phyloP scores from a whole-genome alignment of 192 early-diverging fungal species.

The Rhizophagus clarus region DNA sequence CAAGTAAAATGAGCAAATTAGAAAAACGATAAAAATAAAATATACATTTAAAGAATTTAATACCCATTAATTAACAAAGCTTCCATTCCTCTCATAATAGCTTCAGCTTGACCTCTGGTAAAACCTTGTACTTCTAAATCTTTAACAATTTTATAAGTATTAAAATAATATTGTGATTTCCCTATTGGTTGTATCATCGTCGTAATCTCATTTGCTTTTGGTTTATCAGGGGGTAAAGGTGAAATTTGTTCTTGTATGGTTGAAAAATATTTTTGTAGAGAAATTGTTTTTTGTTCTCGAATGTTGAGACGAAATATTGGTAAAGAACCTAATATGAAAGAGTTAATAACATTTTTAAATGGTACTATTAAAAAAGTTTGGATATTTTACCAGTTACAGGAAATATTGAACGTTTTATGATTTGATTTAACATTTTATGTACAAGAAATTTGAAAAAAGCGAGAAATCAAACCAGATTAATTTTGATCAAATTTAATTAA shows the following conservation, averaged over 20 bases:
- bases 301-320: too few relatives aligned
- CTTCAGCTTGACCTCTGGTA: conserved; percentile 68
- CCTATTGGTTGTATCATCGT: not conserved
- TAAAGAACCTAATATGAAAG: too few relatives aligned
- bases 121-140: conserved; percentile 69
- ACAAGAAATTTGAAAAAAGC: too few relatives aligned
- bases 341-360: too few relatives aligned
- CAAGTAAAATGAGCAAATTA: not conserved
- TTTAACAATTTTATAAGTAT: conserved; percentile 75
- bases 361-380: too few relatives aligned
- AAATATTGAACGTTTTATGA: not conserved
- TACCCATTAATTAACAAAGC: conserved; percentile 65
- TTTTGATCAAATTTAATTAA: too few relatives aligned
- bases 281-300: too few relatives aligned
- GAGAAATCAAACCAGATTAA: too few relatives aligned
- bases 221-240: not conserved
- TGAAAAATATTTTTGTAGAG: not conserved
- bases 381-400: not conserved
- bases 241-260: not conserved
- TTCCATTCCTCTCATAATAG: conserved; percentile 77
- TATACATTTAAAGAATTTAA: conserved; percentile 21
- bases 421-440: not conserved
- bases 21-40: not conserved
- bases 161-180: conserved; percentile 63
- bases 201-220: not conserved